Conservation (phyloP, 257 asterid genomes). For the Solanum infundibuliforme region DNA sequence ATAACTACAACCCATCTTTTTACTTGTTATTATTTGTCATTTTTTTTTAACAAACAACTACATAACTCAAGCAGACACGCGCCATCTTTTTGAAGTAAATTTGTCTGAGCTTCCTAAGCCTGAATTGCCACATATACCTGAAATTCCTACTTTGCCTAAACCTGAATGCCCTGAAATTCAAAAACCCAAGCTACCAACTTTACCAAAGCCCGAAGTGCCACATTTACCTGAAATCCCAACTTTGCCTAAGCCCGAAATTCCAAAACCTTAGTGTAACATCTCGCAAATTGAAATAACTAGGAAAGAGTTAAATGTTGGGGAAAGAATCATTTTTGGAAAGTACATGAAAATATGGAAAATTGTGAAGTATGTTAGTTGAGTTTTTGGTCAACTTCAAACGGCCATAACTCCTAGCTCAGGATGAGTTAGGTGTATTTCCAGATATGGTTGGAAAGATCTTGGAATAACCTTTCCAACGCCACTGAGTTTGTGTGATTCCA, state of each 20-base stretch:
- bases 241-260: conserved; percentile 5
- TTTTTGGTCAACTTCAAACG: too few species aligned
- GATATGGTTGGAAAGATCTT: too few species aligned
- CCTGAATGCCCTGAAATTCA: conserved; percentile 7
- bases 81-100: not conserved
- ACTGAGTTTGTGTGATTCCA: too few species aligned
- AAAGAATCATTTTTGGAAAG: too few species aligned
- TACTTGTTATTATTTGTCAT: not conserved
- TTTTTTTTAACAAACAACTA: not conserved
- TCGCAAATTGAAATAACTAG: too few species aligned
- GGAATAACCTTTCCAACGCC: too few species aligned
- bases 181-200: conserved; percentile 7
- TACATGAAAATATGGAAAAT: too few species aligned
- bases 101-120: not conserved
- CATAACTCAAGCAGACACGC: not conserved
- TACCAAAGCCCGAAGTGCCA: conserved; percentile 10
- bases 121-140: not conserved
- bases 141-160: not conserved
- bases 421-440: too few species aligned
- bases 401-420: too few species aligned
- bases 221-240: not conserved
- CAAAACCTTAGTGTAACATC: not conserved
- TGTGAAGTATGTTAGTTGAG: too few species aligned
- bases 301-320: too few species aligned
- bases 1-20: not conserved